Evolutionary conservation across 2,329 filamentous ascomycete genomes (phyloP), one percentile per base, ranked within the genome.

Genomic region (Penicillium expansum): DNA sequence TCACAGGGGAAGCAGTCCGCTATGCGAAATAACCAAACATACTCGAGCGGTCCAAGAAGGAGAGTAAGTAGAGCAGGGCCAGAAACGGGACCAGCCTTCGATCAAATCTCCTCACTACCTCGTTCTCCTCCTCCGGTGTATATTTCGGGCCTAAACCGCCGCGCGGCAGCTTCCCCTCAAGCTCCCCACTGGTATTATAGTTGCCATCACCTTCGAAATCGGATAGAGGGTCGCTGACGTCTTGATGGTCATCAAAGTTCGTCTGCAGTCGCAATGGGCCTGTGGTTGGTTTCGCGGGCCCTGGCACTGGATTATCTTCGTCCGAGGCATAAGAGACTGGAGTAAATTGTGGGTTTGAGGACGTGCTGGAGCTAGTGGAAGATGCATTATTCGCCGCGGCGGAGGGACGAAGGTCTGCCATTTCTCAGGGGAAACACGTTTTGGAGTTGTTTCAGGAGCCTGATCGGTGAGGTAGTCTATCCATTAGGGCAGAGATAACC

Each of bases 41-140:
- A 92, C 90, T 96, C 18, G 90, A 92, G 63, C 92, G 83, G 73
- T 96, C 92, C 62, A 96, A 76, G 70, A 96, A 96, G 61, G 87
- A 89, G 60, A 96, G 79, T 80, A 95, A 83, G 71, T 94, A 97
- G 13, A 96, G 80, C 57, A 93, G 71, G 11, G 90, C 89, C 61
- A 96, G 82, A 70, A 96, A 95, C 1, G 90, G 72, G 6, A 96
- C 90, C 52, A 97, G 81, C 62, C 82, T 84, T 55, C 84, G 80
- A 71, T 96, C 92, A 64, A 96, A 85, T 75, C 90, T 92, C 68
- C 80, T 81, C 55, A 92, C 80, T 9, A 95, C 86, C 4, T 80
- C 78, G 22, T 72, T 76, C 69, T 95, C 92, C 72, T 97, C 92
- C 52, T 92, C 87, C 2, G 78, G 52, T 5, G 76, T 76, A 49